A percentile compares a stretch with the other conserved stretches of the same genome.
These are phyloP conservation scores for Nannochloropsis gaditana DNA, from an alignment of 108 stramenopile species.

Conservation along the genomic window DNA sequence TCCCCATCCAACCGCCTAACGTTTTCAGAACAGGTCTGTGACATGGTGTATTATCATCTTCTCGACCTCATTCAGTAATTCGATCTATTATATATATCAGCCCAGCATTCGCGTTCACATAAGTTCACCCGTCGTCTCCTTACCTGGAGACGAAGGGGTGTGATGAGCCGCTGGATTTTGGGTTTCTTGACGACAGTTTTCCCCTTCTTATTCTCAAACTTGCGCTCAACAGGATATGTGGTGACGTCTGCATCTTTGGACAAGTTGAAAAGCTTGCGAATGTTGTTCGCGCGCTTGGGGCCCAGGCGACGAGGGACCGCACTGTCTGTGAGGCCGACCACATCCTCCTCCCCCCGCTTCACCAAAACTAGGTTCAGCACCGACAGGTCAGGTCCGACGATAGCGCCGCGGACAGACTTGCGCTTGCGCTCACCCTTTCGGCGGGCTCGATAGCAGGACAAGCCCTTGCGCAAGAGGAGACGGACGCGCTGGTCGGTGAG, in stretches of 20 bases:
- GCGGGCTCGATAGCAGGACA: conserved; percentile 65
- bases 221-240: conserved; percentile 93
- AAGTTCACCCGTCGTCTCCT: not conserved
- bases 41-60: conserved; percentile 20
- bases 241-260: conserved; percentile 98
- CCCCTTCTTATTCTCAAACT: conserved; percentile 94
- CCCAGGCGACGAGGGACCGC: conserved; percentile 90
- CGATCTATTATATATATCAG: not conserved
- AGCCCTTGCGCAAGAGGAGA: conserved; percentile 83
- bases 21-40: conserved; percentile 15
- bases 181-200: conserved; percentile 81
- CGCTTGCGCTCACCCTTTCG: conserved; percentile 97
- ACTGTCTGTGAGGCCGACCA: conserved; percentile 90
- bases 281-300: conserved; percentile 99
- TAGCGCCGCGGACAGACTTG: conserved; percentile 98
- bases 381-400: conserved; percentile 94
- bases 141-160: conserved; percentile 79
- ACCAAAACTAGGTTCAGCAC: conserved; percentile 96
- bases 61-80: not conserved
- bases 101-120: not conserved
- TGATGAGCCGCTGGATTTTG: conserved; percentile 98
- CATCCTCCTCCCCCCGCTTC: conserved; percentile 81
- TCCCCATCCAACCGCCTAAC: not conserved
- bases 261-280: conserved; percentile 99
- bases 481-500: conserved; percentile 94